Conservation (phyloP, 1,284 basidiomycete genomes). For the Gymnopus androsaceus region DNA sequence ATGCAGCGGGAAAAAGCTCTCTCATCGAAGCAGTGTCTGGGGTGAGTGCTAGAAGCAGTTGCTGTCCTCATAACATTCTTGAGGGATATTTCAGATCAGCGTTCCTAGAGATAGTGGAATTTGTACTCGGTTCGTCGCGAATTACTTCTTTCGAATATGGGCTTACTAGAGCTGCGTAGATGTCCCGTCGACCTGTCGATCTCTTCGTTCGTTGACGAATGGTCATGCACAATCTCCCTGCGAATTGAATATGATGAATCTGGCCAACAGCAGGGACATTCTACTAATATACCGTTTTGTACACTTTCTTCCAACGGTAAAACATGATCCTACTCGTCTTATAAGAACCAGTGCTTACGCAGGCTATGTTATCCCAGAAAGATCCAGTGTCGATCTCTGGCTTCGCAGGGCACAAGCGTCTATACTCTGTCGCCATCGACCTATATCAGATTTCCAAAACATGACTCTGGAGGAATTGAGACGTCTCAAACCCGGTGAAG, state of each 20-base stretch:
- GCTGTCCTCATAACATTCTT: background rate
- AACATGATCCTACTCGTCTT: background rate
- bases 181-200: conserved; percentile 4
- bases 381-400: conserved; percentile 48
- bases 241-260: background rate
- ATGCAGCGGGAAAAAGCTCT: conserved; percentile 59
- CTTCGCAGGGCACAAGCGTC: conserved; percentile 63
- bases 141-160: background rate
- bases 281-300: background rate
- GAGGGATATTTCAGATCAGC: conserved; percentile 42
- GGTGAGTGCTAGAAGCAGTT: conserved; percentile 35
- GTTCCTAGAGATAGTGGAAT: conserved; percentile 62
- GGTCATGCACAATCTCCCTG: conserved; percentile 1
- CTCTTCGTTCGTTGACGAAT: background rate
- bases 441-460: conserved; percentile 33
- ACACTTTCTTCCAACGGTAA: background rate
- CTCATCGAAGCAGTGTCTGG: conserved; percentile 60
- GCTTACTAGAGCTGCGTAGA: background rate
- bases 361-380: conserved; percentile 28
- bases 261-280: background rate
- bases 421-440: conserved; percentile 46
- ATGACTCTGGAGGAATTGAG: conserved; percentile 35
- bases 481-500: conserved; percentile 21
- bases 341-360: background rate
- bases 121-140: conserved; percentile 49